Evolutionary conservation across 192 early-diverging fungal species (phyloP), one percentile per base, ranked within the genome.

Genomic region (Phlyctochytrium arcticum): DNA sequence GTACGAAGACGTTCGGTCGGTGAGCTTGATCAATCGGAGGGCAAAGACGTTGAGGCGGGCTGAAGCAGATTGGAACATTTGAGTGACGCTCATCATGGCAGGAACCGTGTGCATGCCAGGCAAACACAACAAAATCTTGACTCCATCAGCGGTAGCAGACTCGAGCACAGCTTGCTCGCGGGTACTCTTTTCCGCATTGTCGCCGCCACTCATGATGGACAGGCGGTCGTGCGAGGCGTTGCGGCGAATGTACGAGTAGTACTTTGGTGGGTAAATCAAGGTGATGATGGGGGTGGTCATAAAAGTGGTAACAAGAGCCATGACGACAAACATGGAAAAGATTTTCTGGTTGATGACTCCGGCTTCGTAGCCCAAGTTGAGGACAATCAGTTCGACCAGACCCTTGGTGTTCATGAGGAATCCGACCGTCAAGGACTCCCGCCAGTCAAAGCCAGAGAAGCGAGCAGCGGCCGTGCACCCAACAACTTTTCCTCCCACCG

Each of bases 351-450:
- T 87, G 50, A 98, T 88, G 23, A 96, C 90, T 6, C 85, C 84
- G 1, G 93, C 90, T 35, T 90, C 76, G 60, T 89, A 78, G 9
- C 95, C 94, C 58, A 98, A 86, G 74, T 98, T 98, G 6, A 98
- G 82, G 31, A 98, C 93, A 58, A 96, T 96, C 6, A 98, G 78
- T 71, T 98, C 95, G 21, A 98, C 92, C 29, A 98, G 79, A 42
- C 90, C 94, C 75, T 96, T 96, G 66, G 90, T 92, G 79, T 92
- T 96, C 94, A 98, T 96, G 47, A 98, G 72, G 46, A 93, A 66
- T 1, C 95, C 95, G 39, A 96, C 82, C 0, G 92, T 81, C 10
- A 89, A 71, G 1, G 91, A 91, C 65, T 98, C 93, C 62, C 91
- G 82, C 87, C 85, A 90, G 21, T 80, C 79, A 58, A 92, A 82